A percentile compares a stretch with the other conserved stretches of the same genome.
Conservation (phyloP, 2,329 filamentous ascomycete species). For the Cladosporium oxysporum region DNA sequence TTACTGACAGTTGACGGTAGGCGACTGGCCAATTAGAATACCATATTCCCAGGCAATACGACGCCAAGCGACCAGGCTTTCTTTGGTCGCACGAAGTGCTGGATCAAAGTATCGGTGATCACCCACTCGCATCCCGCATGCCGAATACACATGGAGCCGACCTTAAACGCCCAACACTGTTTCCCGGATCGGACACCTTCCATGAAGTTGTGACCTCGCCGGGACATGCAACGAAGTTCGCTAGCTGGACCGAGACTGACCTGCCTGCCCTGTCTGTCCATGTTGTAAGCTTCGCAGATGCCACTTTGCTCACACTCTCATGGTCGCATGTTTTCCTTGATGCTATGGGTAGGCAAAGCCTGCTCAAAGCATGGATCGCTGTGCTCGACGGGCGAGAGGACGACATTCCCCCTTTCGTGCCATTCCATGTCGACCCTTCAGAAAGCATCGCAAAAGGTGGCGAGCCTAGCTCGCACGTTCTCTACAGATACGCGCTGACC, state of each 20-base stretch:
- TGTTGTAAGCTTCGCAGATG: slow-evolving; percentile 30
- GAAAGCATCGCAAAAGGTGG: slow-evolving; percentile 25
- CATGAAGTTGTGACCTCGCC: slow-evolving; percentile 17
- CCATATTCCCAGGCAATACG: slow-evolving; percentile 23
- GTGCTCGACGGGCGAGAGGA: slow-evolving; percentile 31
- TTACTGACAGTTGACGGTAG: slow-evolving; percentile 4
- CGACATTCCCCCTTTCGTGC: slow-evolving; percentile 23
- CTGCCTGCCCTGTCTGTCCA: slow-evolving; percentile 28
- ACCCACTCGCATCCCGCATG: slow-evolving; percentile 21
- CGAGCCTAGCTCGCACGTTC: slow-evolving; percentile 24
- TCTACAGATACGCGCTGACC: slow-evolving; percentile 19
- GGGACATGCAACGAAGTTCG: slow-evolving; percentile 18
- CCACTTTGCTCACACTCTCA: slow-evolving; percentile 30
- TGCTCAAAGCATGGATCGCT: slow-evolving; percentile 30
- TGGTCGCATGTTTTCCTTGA: slow-evolving; percentile 33
- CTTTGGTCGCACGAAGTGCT: slow-evolving; percentile 19
- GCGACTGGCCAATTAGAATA: slow-evolving; percentile 21
- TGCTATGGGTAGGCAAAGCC: slow-evolving; percentile 25
- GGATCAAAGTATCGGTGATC: slow-evolving; percentile 20
- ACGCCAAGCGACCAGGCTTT: slow-evolving; percentile 23
- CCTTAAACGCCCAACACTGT: not conserved
- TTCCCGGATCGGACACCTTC: not conserved
- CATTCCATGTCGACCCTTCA: slow-evolving; percentile 30
- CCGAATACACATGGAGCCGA: not conserved
- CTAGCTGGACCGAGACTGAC: slow-evolving; percentile 25